A percentile compares a stretch with the other conserved stretches of the same genome.
Evolutionary conservation across 805 yeast species (phyloP).

Genomic region (Metschnikowia continentalis): DNA sequence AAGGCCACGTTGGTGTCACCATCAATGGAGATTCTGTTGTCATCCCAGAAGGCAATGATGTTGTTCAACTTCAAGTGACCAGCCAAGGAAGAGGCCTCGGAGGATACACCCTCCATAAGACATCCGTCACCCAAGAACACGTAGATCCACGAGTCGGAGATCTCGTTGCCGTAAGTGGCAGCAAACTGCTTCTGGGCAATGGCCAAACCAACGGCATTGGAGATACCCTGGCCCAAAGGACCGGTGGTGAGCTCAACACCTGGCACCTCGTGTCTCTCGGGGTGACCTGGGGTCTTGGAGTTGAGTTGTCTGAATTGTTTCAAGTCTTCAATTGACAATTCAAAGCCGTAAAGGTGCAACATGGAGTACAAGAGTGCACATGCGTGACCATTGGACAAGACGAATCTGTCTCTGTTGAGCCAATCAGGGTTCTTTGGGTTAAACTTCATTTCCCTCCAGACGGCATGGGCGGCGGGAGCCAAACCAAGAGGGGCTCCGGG

Average conservation of each 20-base stretch:
- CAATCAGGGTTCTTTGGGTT: slow-evolving; percentile 90
- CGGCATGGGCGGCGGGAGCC: slow-evolving; percentile 91
- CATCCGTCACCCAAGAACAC: slow-evolving; percentile 94
- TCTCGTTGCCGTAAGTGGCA: slow-evolving; percentile 89
- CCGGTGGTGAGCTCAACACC: slow-evolving; percentile 98
- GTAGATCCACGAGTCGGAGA: slow-evolving; percentile 76
- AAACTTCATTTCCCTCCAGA: slow-evolving; percentile 76
- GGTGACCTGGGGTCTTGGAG: slow-evolving; percentile 97
- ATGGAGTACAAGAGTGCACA: slow-evolving; percentile 84
- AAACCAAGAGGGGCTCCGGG: slow-evolving; percentile 99
- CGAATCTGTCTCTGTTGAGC: slow-evolving; percentile 94
- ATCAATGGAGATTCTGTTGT: slow-evolving; percentile 94
- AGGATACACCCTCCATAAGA: slow-evolving; percentile 95
- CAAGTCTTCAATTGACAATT: slow-evolving; percentile 75
- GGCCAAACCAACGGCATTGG: slow-evolving; percentile 95
- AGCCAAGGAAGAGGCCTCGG: slow-evolving; percentile 92
- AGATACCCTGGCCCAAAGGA: slow-evolving; percentile 97
- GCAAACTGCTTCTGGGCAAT: slow-evolving; percentile 90
- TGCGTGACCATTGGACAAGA: slow-evolving; percentile 94
- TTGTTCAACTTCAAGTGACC: slow-evolving; percentile 93
- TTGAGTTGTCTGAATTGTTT: slow-evolving; percentile 84
- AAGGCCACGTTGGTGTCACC: slow-evolving; percentile 87
- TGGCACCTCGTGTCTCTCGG: slow-evolving; percentile 76
- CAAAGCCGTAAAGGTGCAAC: slow-evolving; percentile 83
- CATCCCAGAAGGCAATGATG: slow-evolving; percentile 93